Base-by-base conservation (phyloP, 2,329 filamentous ascomycete genomes). In the Colletotrichum sp. region DNA sequence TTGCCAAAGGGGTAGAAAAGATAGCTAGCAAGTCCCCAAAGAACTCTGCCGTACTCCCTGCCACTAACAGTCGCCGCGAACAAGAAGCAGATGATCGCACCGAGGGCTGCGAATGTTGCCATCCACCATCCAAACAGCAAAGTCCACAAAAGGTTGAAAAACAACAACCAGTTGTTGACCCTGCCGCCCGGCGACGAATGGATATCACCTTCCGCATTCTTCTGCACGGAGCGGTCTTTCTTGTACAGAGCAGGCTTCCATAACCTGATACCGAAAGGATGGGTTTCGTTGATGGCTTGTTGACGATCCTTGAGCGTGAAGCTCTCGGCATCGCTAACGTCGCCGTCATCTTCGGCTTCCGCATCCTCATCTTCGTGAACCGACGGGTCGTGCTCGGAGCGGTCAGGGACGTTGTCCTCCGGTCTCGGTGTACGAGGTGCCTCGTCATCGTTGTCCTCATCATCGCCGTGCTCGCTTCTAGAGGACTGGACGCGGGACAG, bases 241-340 rank as follows among this genome's bases (percentile, higher is more conserved):
- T 99, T 99, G 90, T 99, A 99, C 78, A 99, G 85, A 2, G 97
- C 98, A 59, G 97, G 97, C 85, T 99, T 99, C 97, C 97, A 99
- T 78, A 99, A 95, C 83, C 98, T 93, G 83, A 99, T 99, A 89
- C 97, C 97, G 81, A 99, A 99, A 1, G 97, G 97, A 88, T 99
- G 97, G 1, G 97, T 99, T 84, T 98, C 94, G 86, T 99, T 99
- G 89, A 99, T 99, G 79, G 97, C 97, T 83, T 98, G 93, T 86
- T 99, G 97, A 72, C 97, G 93, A 84, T 99, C 97, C 84, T 98
- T 98, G 80, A 99, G 90, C 0, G 97, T 99, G 84, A 99, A 99
- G 87, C 96, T 99, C 86, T 98, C 97, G 2, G 97, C 95, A 80
- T 99, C 97, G 84, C 96, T 98, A 68, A 96, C 82, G 75, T 94